These are phyloP conservation scores for Alternaria gansuensis DNA, from an alignment of 2,329 filamentous ascomycete genomes.

Conservation along the genomic window DNA sequence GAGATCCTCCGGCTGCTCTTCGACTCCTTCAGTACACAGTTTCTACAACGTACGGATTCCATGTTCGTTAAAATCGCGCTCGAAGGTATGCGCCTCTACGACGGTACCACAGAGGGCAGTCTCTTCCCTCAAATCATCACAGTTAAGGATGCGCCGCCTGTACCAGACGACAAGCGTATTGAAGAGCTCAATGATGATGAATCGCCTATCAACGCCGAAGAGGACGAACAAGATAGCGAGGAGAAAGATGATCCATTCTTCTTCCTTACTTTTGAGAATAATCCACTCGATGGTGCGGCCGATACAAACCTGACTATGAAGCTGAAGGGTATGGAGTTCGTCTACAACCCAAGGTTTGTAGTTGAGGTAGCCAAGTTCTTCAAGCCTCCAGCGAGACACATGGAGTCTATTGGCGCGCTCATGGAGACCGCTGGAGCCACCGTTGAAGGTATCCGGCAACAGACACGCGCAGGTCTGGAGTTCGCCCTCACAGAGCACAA, in stretches of 20 bases:
- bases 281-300: conserved; percentile 89
- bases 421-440: conserved; percentile 97
- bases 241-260: conserved; percentile 83
- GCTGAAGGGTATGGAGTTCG: conserved; percentile 92
- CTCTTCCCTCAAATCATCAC: conserved; percentile 94
- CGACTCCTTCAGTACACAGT: conserved; percentile 90
- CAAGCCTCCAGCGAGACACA: conserved; percentile 92
- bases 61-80: conserved; percentile 88
- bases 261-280: conserved; percentile 89
- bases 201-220: conserved; percentile 54
- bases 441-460: conserved; percentile 91
- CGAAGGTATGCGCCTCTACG: conserved; percentile 91
- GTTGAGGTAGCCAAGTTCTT: conserved; percentile 95
- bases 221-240: conserved; percentile 55
- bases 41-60: conserved; percentile 89
- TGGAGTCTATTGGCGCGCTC: conserved; percentile 96
- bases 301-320: conserved; percentile 91
- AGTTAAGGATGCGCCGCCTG: conserved; percentile 82
- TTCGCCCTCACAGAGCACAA: conserved; percentile 98
- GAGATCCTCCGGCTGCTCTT: conserved; percentile 93
- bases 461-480: conserved; percentile 93
- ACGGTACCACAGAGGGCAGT: conserved; percentile 91
- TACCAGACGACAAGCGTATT: conserved; percentile 61
- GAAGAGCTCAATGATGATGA: conserved; percentile 60
- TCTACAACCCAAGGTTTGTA: conserved; percentile 95